A percentile compares a stretch with the other conserved stretches of the same genome.
phyloP scores from a whole-genome alignment of 805 yeast genomes.

The Pichia insulana region DNA sequence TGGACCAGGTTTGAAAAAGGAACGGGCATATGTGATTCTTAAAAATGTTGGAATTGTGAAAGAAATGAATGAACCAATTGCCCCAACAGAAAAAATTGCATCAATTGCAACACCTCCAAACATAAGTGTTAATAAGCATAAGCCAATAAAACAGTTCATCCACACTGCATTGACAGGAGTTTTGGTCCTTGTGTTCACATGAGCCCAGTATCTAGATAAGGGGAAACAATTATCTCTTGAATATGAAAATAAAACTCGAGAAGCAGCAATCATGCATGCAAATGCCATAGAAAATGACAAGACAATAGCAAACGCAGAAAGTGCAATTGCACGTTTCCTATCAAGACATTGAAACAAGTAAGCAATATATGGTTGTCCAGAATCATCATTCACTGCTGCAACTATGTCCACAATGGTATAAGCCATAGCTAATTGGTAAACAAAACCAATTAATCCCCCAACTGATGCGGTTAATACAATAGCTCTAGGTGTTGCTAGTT shows the following conservation, averaged over 20 bases:
- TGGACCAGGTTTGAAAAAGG: slow-evolving; percentile 53
- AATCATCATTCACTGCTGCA: slow-evolving; percentile 37
- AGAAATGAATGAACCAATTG: slow-evolving; percentile 59
- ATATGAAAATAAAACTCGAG: slow-evolving; percentile 59
- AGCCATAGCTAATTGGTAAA: slow-evolving; percentile 51
- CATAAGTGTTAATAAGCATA: slow-evolving; percentile 47
- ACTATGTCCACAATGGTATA: slow-evolving; percentile 48
- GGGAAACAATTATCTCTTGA: slow-evolving; percentile 66
- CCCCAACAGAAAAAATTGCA: slow-evolving; percentile 68
- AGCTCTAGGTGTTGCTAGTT: slow-evolving; percentile 58
- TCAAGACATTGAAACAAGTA: slow-evolving; percentile 42
- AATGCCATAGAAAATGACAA: slow-evolving; percentile 43
- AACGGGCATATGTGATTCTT: slow-evolving; percentile 46
- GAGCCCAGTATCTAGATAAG: slow-evolving; percentile 38
- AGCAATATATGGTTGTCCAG: slow-evolving; percentile 55
- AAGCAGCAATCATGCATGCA: slow-evolving; percentile 56
- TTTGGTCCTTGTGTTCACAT: slow-evolving; percentile 41
- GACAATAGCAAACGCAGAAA: slow-evolving; percentile 36
- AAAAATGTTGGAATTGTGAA: slow-evolving; percentile 56
- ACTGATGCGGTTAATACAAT: slow-evolving; percentile 48
- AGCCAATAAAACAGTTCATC: slow-evolving; percentile 47
- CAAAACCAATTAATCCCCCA: slow-evolving; percentile 50
- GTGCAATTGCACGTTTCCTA: slow-evolving; percentile 32
- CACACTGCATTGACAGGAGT: slow-evolving; percentile 63
- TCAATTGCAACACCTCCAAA: slow-evolving; percentile 59